Conservation (phyloP, 1,284 basidiomycete species). For the Ustilago nuda region DNA sequence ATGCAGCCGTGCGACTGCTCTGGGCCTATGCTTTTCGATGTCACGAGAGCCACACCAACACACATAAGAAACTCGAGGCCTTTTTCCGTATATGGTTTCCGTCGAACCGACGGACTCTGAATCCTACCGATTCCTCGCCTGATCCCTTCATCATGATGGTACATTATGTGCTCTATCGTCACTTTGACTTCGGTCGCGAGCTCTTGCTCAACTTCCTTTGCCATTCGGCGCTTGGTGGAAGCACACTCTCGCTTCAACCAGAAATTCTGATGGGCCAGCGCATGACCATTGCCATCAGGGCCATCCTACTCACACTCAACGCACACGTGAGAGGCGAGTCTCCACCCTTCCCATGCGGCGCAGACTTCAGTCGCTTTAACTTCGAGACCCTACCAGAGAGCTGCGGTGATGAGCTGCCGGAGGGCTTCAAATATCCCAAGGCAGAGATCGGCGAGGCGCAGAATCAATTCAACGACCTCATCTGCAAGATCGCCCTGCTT, state of each 20-base stretch:
- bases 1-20: constrained; percentile 83
- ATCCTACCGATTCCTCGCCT: constrained; percentile 80
- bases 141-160: constrained; percentile 83
- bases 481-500: constrained; percentile 76
- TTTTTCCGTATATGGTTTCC: constrained; percentile 86
- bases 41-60: constrained; percentile 83
- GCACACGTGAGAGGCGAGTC: constrained; percentile 78
- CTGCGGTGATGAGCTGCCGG: constrained; percentile 55
- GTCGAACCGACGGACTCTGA: constrained; percentile 75
- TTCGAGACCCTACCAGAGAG: constrained; percentile 53
- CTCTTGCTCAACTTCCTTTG: constrained; percentile 74
- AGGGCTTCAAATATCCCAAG: constrained; percentile 70
- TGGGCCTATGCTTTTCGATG: constrained; percentile 97
- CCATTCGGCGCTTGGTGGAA: constrained; percentile 54
- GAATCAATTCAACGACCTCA: constrained; percentile 76
- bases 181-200: constrained; percentile 87
- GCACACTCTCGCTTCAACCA: constrained; percentile 60
- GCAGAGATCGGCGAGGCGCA: constrained; percentile 82
- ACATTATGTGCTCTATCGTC: constrained; percentile 84
- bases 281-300: constrained; percentile 80
- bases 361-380: constrained; percentile 76
- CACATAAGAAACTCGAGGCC: constrained; percentile 80
- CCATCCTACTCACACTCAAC: constrained; percentile 80
- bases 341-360: constrained; percentile 79
- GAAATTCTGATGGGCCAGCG: constrained; percentile 70